Percentiles rank a stretch among this genome's conserved stretches.
These are phyloP conservation scores for Paecilomyces variotii DNA, from an alignment of 2,329 filamentous ascomycete genomes.

Conservation along the genomic window DNA sequence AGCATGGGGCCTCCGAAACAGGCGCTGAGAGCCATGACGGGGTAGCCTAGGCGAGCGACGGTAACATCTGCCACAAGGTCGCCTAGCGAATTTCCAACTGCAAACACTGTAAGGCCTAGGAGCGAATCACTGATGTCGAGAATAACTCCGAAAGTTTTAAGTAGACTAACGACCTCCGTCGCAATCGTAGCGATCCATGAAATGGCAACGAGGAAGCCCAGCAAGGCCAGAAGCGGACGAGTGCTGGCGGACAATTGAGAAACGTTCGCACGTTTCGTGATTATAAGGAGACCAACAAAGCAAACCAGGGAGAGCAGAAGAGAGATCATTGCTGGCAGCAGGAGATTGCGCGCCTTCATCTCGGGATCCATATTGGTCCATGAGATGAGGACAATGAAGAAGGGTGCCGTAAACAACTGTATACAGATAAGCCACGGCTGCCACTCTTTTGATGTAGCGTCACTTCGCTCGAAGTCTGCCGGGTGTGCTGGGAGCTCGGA, in stretches of 20 bases:
- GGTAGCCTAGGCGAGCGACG: conserved; percentile 84
- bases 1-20: conserved; percentile 99
- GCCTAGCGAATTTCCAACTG: conserved; percentile 88
- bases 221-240: conserved; percentile 72
- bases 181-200: conserved; percentile 96
- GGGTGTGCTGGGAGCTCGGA: conserved; percentile 32
- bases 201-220: conserved; percentile 85
- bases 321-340: conserved; percentile 54
- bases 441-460: conserved; percentile 52
- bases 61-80: conserved; percentile 94
- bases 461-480: conserved; percentile 11
- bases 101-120: conserved; percentile 89
- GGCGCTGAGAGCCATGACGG: conserved; percentile 89
- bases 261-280: conserved; percentile 46
- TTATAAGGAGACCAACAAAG: conserved; percentile 58
- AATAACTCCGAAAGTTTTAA: conserved; percentile 89
- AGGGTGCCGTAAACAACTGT: conserved; percentile 78
- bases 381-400: conserved; percentile 70
- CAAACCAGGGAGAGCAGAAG: conserved; percentile 61
- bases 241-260: conserved; percentile 61
- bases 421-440: conserved; percentile 82
- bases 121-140: conserved; percentile 91
- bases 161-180: conserved; percentile 86
- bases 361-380: conserved; percentile 53
- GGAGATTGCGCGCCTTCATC: conserved; percentile 44